Evolutionary conservation across 192 early-diverging fungal species (phyloP).

Genomic region (Entophlyctis luteolus): DNA sequence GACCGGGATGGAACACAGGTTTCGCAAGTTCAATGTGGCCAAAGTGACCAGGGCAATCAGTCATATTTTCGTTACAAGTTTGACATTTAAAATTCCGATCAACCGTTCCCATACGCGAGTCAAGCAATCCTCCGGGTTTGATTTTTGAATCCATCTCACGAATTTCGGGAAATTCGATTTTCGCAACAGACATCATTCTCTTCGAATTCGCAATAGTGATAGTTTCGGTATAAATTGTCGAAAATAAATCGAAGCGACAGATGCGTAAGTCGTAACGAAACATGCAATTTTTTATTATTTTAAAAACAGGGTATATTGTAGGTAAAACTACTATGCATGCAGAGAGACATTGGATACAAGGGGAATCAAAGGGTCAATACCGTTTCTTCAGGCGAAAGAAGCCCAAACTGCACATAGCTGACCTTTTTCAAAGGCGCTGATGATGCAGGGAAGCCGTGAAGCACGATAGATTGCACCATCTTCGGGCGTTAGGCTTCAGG

Average conservation of each 20-base stretch:
- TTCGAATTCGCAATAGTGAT: neutral
- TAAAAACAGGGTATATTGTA: neutral
- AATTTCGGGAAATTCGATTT: conserved; percentile 86
- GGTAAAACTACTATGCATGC: neutral
- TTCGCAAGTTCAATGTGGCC: conserved; percentile 93
- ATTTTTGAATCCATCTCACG: conserved; percentile 78
- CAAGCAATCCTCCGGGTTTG: conserved; percentile 81
- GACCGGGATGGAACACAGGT: conserved; percentile 92
- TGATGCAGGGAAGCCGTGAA: conserved; percentile 65
- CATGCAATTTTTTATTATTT: neutral
- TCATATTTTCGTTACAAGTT: conserved; percentile 92
- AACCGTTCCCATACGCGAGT: conserved; percentile 94
- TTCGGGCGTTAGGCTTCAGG: too few relatives aligned
- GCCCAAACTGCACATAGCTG: conserved; percentile 89
- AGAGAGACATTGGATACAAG: neutral
- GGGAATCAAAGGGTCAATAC: conserved; percentile 44
- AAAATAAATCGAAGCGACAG: neutral
- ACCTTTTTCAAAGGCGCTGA: conserved; percentile 80
- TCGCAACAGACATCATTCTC: conserved; percentile 95
- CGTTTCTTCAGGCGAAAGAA: conserved; percentile 94
- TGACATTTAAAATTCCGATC: conserved; percentile 96
- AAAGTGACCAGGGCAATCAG: conserved; percentile 96
- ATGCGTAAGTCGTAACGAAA: neutral
- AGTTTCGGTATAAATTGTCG: neutral
- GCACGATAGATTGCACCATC: neutral